A percentile compares a stretch with the other conserved stretches of the same genome.
Conservation (phyloP, 1,284 basidiomycete species). For the Vanrija humicola region DNA sequence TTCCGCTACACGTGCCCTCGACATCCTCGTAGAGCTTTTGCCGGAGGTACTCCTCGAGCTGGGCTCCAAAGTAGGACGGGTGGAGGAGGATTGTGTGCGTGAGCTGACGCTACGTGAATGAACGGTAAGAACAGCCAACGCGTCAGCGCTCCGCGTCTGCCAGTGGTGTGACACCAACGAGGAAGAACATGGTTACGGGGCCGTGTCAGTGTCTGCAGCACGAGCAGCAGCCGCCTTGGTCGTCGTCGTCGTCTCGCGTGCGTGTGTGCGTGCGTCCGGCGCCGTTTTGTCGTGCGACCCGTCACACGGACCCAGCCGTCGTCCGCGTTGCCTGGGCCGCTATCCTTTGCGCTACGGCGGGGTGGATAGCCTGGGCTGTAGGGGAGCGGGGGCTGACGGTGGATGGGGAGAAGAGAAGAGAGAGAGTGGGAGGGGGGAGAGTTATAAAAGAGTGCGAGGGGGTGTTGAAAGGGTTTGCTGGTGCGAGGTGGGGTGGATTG, state of each 20-base stretch:
- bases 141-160: slow-evolving; percentile 22
- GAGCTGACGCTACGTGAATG: slow-evolving; percentile 69
- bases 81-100: slow-evolving; percentile 94
- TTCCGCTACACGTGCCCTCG: slow-evolving; percentile 93
- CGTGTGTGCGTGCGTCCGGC: neutral
- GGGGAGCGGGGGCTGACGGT: too few species aligned
- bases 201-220: neutral
- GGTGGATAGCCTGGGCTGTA: too few species aligned
- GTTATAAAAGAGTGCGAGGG: slow-evolving; percentile 1
- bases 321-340: too few species aligned
- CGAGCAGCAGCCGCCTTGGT: neutral
- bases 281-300: neutral
- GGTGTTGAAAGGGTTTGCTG: too few species aligned
- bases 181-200: slow-evolving; percentile 43
- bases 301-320: too few species aligned
- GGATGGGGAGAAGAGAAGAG: too few species aligned
- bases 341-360: too few species aligned
- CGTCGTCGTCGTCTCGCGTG: neutral
- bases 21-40: slow-evolving; percentile 93
- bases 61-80: slow-evolving; percentile 95
- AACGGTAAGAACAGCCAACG: slow-evolving; percentile 13
- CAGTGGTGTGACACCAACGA: slow-evolving; percentile 36
- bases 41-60: slow-evolving; percentile 87
- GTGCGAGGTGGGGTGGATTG: neutral
- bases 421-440: neutral